phyloP scores from a whole-genome alignment of 1,284 basidiomycete genomes.

The Ceraceosorus guamensis region DNA sequence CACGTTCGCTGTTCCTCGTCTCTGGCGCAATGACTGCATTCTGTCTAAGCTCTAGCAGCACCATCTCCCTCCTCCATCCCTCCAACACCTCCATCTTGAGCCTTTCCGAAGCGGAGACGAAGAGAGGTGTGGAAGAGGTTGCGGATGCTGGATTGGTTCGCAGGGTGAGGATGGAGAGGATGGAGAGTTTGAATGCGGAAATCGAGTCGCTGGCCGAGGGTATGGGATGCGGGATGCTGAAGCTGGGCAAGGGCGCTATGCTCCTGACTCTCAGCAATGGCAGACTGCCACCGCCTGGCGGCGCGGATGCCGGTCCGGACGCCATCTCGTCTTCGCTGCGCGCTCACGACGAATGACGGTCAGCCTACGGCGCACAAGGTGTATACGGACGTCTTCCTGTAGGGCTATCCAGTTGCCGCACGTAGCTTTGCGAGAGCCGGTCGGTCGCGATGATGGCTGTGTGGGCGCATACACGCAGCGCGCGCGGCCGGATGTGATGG shows the following conservation, averaged over 20 bases:
- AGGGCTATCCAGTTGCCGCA: no score
- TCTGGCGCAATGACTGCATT: slow-evolving; percentile 26
- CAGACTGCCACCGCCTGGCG: not conserved
- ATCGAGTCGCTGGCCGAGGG: slow-evolving; percentile 28
- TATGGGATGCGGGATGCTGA: slow-evolving; percentile 32
- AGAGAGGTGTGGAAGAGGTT: slow-evolving; percentile 11
- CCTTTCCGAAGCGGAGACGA: slow-evolving; percentile 24
- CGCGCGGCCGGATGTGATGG: no score
- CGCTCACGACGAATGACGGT: no score
- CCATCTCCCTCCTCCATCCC: slow-evolving; percentile 43
- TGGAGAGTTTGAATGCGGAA: slow-evolving; percentile 33
- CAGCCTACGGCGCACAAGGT: no score
- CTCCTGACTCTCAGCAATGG: slow-evolving; percentile 24
- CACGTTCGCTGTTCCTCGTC: slow-evolving; percentile 5
- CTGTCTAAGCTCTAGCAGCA: slow-evolving; percentile 42
- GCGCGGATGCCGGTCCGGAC: no score
- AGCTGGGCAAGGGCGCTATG: slow-evolving; percentile 31
- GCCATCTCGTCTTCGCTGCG: no score
- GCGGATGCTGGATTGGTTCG: slow-evolving; percentile 21
- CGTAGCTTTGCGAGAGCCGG: no score
- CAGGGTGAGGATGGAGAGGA: slow-evolving; percentile 37
- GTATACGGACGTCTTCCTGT: no score
- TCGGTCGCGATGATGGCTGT: no score
- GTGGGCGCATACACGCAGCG: no score
- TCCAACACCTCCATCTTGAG: slow-evolving; percentile 43